Evolutionary conservation across 2,329 filamentous ascomycete species (phyloP).

Genomic region (Calonectria multiphialidica): DNA sequence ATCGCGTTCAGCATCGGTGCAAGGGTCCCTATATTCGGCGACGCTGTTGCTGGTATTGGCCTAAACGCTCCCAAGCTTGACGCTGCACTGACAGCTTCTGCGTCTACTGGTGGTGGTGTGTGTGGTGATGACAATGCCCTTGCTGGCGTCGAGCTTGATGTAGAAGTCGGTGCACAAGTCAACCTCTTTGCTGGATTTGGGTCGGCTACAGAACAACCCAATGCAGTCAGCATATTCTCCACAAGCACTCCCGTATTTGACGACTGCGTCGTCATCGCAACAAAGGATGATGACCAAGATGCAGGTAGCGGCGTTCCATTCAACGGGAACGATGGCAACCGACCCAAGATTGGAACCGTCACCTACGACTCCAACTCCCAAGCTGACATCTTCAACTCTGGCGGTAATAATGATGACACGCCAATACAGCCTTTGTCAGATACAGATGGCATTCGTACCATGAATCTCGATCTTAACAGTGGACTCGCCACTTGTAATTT

Average conservation of each 20-base stretch:
- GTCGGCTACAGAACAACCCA: background rate
- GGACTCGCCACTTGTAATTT: background rate
- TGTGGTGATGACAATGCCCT: background rate
- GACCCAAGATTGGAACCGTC: background rate
- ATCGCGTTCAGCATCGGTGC: background rate
- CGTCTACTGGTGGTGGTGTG: background rate
- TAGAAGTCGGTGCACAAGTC: background rate
- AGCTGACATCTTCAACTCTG: background rate
- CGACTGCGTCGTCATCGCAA: background rate
- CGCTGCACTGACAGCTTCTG: background rate
- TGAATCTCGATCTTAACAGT: background rate
- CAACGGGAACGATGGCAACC: background rate
- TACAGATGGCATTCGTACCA: background rate
- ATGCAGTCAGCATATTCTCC: background rate
- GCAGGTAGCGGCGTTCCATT: background rate
- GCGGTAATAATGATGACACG: background rate
- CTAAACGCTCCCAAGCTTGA: background rate
- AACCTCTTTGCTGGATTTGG: background rate
- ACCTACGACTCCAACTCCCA: background rate
- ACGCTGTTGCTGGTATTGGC: background rate
- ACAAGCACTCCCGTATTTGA: background rate
- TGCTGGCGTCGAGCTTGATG: background rate
- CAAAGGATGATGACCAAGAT: background rate
- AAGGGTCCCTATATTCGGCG: background rate
- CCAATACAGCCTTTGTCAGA: background rate